Percentiles rank a stretch among this genome's conserved stretches.
Conservation (phyloP, 495 filamentous ascomycete genomes). For the Daldinia bambusicola region DNA sequence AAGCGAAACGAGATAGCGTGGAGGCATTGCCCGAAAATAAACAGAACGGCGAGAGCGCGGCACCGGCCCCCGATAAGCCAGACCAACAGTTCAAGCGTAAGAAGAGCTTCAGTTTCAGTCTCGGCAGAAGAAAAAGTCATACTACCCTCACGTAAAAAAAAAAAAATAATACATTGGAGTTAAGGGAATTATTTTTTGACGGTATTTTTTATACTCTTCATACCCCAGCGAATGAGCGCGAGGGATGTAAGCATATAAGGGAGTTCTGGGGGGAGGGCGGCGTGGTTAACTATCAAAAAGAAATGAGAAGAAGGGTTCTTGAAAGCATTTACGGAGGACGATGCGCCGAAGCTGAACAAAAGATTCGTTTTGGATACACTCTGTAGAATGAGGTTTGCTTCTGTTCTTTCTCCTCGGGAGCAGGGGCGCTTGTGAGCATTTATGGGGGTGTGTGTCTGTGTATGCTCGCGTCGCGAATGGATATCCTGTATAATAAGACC, state of each 20-base stretch:
- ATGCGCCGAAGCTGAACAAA: slow-evolving; percentile 25
- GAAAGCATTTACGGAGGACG: slow-evolving; percentile 39
- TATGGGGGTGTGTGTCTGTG: slow-evolving; percentile 1
- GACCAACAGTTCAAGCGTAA: slow-evolving; percentile 52
- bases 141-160: slow-evolving; percentile 51
- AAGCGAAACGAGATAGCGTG: slow-evolving; percentile 45
- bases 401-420: neutral
- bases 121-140: slow-evolving; percentile 69
- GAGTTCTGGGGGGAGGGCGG: slow-evolving; percentile 38
- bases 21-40: slow-evolving; percentile 46
- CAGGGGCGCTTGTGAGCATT: slow-evolving; percentile 13
- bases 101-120: slow-evolving; percentile 66
- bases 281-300: slow-evolving; percentile 29
- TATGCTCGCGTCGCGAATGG: slow-evolving; percentile 24
- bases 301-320: slow-evolving; percentile 22
- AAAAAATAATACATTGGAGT: slow-evolving; percentile 25
- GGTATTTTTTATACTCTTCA: slow-evolving; percentile 14
- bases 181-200: slow-evolving; percentile 14
- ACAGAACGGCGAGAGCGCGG: slow-evolving; percentile 47
- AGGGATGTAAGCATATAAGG: slow-evolving; percentile 29
- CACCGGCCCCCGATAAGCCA: slow-evolving; percentile 40
- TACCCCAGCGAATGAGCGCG: slow-evolving; percentile 14
- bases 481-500: slow-evolving; percentile 36
- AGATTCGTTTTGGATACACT: slow-evolving; percentile 26
- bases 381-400: slow-evolving; percentile 24